phyloP scores from a whole-genome alignment of 1,284 basidiomycete species.

The Xerocomus minutiporus region DNA sequence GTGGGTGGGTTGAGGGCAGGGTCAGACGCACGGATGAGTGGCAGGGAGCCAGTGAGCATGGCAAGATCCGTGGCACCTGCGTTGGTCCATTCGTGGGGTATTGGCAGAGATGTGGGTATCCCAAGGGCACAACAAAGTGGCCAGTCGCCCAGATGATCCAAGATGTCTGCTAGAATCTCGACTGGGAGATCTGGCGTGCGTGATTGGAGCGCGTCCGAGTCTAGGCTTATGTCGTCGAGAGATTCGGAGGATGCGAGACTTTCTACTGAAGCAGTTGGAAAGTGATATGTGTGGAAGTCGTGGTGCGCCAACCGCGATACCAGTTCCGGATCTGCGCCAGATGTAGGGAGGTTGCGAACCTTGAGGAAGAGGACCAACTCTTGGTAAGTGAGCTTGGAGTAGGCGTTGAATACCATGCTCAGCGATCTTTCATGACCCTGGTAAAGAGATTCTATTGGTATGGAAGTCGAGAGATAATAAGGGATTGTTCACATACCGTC shows the following conservation, averaged over 20 bases:
- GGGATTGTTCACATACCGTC: not conserved
- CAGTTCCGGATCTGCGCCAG: constrained; percentile 58
- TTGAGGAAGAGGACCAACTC: constrained; percentile 72
- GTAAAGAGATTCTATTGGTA: not conserved
- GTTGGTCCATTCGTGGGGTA: constrained; percentile 64
- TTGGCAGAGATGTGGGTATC: constrained; percentile 60
- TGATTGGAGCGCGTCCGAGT: constrained; percentile 20
- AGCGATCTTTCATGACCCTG: constrained; percentile 21
- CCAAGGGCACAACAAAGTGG: constrained; percentile 73
- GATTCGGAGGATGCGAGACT: constrained; percentile 20
- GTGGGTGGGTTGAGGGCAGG: constrained; percentile 56
- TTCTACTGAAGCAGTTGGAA: constrained; percentile 37
- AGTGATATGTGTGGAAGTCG: constrained; percentile 67
- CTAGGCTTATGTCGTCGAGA: constrained; percentile 19
- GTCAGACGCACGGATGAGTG: constrained; percentile 53
- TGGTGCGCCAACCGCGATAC: constrained; percentile 64
- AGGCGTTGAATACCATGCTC: constrained; percentile 42
- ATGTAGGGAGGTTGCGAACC: constrained; percentile 58
- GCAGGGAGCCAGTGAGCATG: constrained; percentile 60
- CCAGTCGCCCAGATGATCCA: constrained; percentile 76
- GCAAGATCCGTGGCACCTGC: constrained; percentile 65
- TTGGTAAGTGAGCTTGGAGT: constrained; percentile 57
- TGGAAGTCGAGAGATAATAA: not conserved
- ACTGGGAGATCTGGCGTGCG: constrained; percentile 59
- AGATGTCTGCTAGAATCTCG: constrained; percentile 70